Base-by-base conservation (phyloP, 2,329 filamentous ascomycete species). In the Monilinia fructicola region DNA sequence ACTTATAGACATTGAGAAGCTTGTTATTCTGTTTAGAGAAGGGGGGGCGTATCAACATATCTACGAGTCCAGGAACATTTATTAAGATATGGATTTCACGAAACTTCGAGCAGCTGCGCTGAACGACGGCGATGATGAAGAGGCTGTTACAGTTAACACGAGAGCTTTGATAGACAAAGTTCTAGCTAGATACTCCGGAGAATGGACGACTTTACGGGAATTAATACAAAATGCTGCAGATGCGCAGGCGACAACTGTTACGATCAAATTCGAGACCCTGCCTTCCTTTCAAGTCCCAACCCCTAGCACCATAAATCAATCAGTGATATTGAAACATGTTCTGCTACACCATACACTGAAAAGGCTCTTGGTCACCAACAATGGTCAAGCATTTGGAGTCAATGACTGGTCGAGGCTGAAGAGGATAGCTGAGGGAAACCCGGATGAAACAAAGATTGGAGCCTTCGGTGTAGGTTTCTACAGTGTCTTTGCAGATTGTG, bases 401-500 rank as follows among this genome's bases (percentile, higher is more conserved):
- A 96, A 93, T 23, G 95, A 99, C 78, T 99, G 95, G 95, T 88
- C 88, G 55, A 86, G 95, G 64, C 78, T 99, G 71, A 98, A 98
- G 82, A 88, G 94, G 69, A 99, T 99, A 70, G 96, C 95, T n/a
- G 95, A 99, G 78, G 96, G 95, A 56, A 99, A 99, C 75, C 95
- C 95, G 0, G 95, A 99, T 77, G 95, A 99, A 80, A 98, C 93
- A 56, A 99, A 99, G 82, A 99, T 99, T 74, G 95, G 95, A 65
- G 96, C 95, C 4, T 99, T 99, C 77, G 95, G 95, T 71, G 95
- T 99, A 42, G 95, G 95, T 2, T 99, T 99, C 80, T 99, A 99
- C 83, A 96, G 92, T 77, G 94, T 98, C 50, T 99, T 99, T 77
- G 92, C 95, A 69, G 95, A 99, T 77, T 99, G 94, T 77, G 96